These are phyloP conservation scores for Mycocentrospora acerina DNA, from an alignment of 2,329 filamentous ascomycete species.

Conservation along the genomic window DNA sequence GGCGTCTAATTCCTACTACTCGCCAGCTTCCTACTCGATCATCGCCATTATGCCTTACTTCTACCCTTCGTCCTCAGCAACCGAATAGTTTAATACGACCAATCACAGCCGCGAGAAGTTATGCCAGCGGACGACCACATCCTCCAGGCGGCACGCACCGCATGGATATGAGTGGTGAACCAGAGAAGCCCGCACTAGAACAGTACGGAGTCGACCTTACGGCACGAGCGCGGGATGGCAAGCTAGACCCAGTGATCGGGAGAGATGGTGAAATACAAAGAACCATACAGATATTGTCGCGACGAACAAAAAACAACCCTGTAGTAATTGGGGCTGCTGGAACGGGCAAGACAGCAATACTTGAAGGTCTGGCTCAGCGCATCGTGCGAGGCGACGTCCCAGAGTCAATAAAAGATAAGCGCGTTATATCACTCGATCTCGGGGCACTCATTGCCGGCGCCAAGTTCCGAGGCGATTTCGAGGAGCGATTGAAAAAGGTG, in stretches of 20 bases:
- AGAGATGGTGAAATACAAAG: conserved; percentile 88
- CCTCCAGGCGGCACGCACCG: conserved; percentile 90
- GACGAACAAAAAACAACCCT: conserved; percentile 93
- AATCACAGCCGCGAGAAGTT: conserved; percentile 50
- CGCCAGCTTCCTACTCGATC: conserved; percentile 18
- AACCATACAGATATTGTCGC: conserved; percentile 89
- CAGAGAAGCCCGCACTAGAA: conserved; percentile 83
- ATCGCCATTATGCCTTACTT: conserved; percentile 28
- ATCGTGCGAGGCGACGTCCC: conserved; percentile 93
- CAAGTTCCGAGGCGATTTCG: conserved; percentile 94
- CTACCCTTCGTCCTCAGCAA: conserved; percentile 8
- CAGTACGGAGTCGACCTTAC: conserved; percentile 91
- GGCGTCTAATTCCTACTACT: conserved; percentile 32
- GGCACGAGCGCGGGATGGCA: conserved; percentile 78
- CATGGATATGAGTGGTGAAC: conserved; percentile 80
- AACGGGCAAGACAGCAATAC: conserved; percentile 89
- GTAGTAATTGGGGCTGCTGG: conserved; percentile 91
- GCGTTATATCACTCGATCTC: conserved; percentile 82
- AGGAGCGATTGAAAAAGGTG: conserved; percentile 88
- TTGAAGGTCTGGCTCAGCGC: conserved; percentile 85
- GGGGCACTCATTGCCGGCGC: conserved; percentile 93
- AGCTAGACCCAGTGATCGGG: conserved; percentile 94
- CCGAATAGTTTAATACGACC: conserved; percentile 38
- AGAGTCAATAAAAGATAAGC: conserved; percentile 93
- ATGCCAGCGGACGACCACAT: conserved; percentile 66